Conservation (phyloP, 2,329 filamentous ascomycete genomes). For the Stachybotrys echinatus region DNA sequence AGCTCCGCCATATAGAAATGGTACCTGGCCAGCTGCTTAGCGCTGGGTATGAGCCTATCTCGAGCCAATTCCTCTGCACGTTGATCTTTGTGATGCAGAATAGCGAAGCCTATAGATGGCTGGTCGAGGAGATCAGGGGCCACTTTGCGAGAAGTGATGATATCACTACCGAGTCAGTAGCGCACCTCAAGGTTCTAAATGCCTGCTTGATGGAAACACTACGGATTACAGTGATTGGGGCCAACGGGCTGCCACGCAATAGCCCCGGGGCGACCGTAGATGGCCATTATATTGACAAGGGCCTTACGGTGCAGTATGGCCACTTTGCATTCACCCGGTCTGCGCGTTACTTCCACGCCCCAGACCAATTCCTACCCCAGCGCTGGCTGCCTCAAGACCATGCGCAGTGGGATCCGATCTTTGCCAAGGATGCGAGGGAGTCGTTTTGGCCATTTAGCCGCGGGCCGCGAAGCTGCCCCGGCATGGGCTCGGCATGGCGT, state of each 20-base stretch:
- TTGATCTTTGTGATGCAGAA: background rate
- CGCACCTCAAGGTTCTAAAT: background rate
- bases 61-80: background rate
- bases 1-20: background rate
- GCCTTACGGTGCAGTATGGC: background rate
- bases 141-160: background rate
- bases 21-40: background rate
- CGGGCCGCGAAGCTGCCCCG: background rate
- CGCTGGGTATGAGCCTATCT: background rate
- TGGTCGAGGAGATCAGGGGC: background rate
- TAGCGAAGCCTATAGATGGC: background rate
- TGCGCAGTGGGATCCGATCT: background rate
- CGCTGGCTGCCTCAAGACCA: background rate
- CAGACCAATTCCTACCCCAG: background rate
- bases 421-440: background rate
- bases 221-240: background rate
- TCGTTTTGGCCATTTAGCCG: background rate
- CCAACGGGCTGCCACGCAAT: slow-evolving; percentile 10
- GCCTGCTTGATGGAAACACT: background rate
- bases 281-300: slow-evolving; percentile 13
- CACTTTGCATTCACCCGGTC: background rate
- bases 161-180: background rate
- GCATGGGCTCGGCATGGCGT: background rate
- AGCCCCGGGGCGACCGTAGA: slow-evolving; percentile 17
- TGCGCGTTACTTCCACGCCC: background rate